Evolutionary conservation across 805 yeast species (phyloP), one percentile per base, ranked within the genome.

Genomic region (Teunomyces kruisii): DNA sequence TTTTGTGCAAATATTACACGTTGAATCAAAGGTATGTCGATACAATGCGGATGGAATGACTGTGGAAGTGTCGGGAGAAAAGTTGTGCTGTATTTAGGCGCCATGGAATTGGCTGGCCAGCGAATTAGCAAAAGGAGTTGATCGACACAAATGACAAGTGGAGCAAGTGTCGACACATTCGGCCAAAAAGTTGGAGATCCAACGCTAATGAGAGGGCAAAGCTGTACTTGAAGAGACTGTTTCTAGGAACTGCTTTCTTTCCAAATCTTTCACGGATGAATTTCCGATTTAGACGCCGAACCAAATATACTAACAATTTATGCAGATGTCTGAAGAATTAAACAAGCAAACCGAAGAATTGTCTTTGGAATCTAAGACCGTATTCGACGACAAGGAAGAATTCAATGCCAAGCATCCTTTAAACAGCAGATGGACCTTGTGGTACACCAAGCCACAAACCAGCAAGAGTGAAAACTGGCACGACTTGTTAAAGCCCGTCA

Each of bases 381-480:
- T 81, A 44, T 77, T 84, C 56, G 77, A 80, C 59, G 73, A 74
- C 54, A 72, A 76, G 58, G 81, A 80, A 55, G 83, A 81, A 53
- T 84, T 87, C 68, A 79, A 77, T 48, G 86, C 84, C 48, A 84
- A 84, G 64, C 99, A 94, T 68, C 97, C 97, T 42, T 82, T 92
- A 59, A 85, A 88, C 70, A 79, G 85, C 61, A 81, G 80, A 68
- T 92, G 97, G 97, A 89, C 98, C 16, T 79, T 92, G 62, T 92
- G 99, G 99, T 94, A 89, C 78, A 88, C 96, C 48, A 90, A 90
- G 74, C 98, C 99, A 50, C 84, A 88, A 49, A 81, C 83, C 49
- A 86, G 83, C 61, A 76, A 75, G 53, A 74, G 74, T 54, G 96
- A 89, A 71, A 82, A 88, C 59, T 92, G 98, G 98, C 80, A 88